Conservation (phyloP, 2,329 filamentous ascomycete genomes). For the Chalara sp. region DNA sequence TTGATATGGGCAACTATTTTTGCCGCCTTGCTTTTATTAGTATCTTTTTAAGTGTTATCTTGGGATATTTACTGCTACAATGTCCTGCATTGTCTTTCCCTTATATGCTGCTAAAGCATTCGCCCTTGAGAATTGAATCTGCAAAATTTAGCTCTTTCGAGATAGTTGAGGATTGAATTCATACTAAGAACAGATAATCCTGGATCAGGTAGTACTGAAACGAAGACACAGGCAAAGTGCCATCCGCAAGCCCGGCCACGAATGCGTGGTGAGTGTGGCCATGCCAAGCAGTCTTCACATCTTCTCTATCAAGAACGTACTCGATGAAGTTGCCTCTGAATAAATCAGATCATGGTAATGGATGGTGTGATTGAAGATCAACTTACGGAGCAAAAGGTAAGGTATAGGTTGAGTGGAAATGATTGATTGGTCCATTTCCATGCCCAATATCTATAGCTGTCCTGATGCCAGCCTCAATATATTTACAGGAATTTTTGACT, state of each 20-base stretch:
- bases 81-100: conserved; percentile 64
- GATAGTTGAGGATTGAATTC: background rate
- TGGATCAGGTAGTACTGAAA: conserved; percentile 90
- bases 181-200: conserved; percentile 82
- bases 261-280: conserved; percentile 77
- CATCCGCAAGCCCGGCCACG: conserved; percentile 68
- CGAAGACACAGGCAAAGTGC: conserved; percentile 63
- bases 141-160: conserved; percentile 2
- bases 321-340: conserved; percentile 70
- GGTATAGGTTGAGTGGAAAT: conserved; percentile 66
- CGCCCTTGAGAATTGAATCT: conserved; percentile 83
- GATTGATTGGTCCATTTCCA: conserved; percentile 68
- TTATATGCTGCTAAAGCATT: conserved; percentile 86
- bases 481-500: conserved; percentile 62
- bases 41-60: background rate
- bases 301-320: conserved; percentile 68
- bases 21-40: conserved; percentile 42
- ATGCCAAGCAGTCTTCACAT: conserved; percentile 70
- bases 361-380: background rate
- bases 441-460: conserved; percentile 37
- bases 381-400: conserved; percentile 57
- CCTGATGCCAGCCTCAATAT: conserved; percentile 65
- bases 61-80: conserved; percentile 50
- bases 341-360: background rate
- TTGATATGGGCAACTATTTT: conserved; percentile 71